Conservation (phyloP, 768 basidiomycete genomes). For the Lactarius indigo region DNA sequence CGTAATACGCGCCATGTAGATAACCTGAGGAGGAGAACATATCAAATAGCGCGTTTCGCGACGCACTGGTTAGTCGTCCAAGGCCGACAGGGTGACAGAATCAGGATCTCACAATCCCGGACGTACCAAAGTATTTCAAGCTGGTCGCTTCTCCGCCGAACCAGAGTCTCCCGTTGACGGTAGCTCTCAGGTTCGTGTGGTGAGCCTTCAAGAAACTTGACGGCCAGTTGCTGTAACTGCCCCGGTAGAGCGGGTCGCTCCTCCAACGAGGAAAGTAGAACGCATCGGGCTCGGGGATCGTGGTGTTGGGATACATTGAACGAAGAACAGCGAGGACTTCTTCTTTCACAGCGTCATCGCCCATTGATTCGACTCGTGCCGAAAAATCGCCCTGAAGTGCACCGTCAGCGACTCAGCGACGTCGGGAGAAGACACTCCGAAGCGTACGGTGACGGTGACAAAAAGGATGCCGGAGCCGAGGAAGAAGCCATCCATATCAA, state of each 20-base stretch:
- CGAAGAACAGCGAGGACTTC: constrained; percentile 58
- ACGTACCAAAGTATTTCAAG: constrained; percentile 53
- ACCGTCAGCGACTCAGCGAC: neutral
- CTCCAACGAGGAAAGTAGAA: constrained; percentile 58
- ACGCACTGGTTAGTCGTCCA: constrained; percentile 5
- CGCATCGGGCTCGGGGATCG: constrained; percentile 52
- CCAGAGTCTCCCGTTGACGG: constrained; percentile 48
- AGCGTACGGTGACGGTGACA: constrained; percentile 45
- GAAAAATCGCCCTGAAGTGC: constrained; percentile 54
- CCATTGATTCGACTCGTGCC: constrained; percentile 52
- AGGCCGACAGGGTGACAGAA: neutral
- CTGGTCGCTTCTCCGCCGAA: constrained; percentile 65
- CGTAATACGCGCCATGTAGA: constrained; percentile 36
- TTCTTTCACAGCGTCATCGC: constrained; percentile 42
- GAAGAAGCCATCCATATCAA: constrained; percentile 56
- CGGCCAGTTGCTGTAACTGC: constrained; percentile 70
- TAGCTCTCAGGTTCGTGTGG: constrained; percentile 54
- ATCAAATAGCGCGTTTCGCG: neutral
- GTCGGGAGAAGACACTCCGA: neutral
- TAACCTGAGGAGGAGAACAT: constrained; percentile 27
- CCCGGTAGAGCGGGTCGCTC: constrained; percentile 48
- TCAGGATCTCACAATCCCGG: neutral
- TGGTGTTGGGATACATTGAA: constrained; percentile 53
- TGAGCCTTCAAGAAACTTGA: constrained; percentile 53
- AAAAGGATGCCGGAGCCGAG: constrained; percentile 58